Base-by-base conservation (phyloP, 2,329 filamentous ascomycete species). In the Neonectria ditissima region DNA sequence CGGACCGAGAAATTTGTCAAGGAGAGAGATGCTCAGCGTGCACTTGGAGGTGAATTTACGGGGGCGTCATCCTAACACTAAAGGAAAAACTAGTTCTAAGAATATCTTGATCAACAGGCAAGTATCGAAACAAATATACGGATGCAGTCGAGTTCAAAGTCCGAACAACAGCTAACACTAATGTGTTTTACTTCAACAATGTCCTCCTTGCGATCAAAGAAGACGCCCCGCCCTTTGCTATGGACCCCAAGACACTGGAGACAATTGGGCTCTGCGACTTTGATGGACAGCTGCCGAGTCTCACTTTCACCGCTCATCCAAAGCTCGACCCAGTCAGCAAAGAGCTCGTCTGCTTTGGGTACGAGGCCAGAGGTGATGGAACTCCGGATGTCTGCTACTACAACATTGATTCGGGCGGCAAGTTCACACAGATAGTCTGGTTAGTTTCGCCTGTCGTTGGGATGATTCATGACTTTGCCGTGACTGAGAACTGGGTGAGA, bases 391-490 rank as follows among this genome's bases (percentile, higher is more conserved):
- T 58, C 1, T 58, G 55, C 26, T 58, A 51, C 18, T 51, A 50
- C 34, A 50, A 48, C 26, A 43, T 61, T 8, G 34, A 51, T 8
- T 7, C 32, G 4, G 18, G 24, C 1, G 58, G 52, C 8, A 51
- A 20, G 3, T 44, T 61, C 43, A 55, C 58, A 1, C 32, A 61
- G 26, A 20, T 43, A 2, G 44, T 55, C 13, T 61, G 58, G 58
- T 14, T 61, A 11, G 30, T 55, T 8, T 10, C 44, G 3, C 58
- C 58, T 2, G 43, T 44, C 2, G 43, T 50, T 1, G 52, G 13
- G 7, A 48, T 61, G 58, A 61, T 61, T 13, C 58, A 61, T n/a
- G 58, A 61, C 14, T 61, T 61, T 44, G 51, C 43, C 13, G 58
- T 55, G 8, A 61, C 58, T 7, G 45, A 61, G 24, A 61, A 61